Conservation (phyloP, 495 filamentous ascomycete species). For the Aspergillus egyptiacus region DNA sequence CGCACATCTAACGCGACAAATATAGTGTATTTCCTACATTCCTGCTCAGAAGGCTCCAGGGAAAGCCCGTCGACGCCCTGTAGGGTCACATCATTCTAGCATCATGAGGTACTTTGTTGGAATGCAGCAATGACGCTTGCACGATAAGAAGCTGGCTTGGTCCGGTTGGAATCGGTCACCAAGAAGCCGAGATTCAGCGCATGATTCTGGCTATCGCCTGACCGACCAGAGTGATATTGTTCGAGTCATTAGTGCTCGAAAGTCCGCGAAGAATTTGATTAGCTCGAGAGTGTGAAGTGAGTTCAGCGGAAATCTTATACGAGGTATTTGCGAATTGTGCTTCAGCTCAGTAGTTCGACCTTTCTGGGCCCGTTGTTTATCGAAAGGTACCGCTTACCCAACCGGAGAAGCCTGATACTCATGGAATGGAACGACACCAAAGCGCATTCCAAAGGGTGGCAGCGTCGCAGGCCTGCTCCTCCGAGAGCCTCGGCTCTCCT, state of each 20-base stretch:
- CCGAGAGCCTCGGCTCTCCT: background rate
- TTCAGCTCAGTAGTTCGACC: too few species aligned
- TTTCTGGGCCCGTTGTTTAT: background rate
- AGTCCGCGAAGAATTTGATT: too few species aligned
- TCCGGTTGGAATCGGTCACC: background rate
- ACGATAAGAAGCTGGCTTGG: background rate
- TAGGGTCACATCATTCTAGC: background rate
- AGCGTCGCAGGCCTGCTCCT: background rate
- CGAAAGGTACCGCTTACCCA: background rate
- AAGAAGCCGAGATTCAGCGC: too few species aligned
- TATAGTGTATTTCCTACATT: constrained; percentile 11
- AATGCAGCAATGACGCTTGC: constrained; percentile 4
- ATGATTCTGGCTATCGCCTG: background rate
- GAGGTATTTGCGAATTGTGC: too few species aligned
- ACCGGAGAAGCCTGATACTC: background rate
- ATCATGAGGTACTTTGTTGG: constrained; percentile 5
- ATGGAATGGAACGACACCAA: constrained; percentile 8
- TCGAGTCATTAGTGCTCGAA: background rate
- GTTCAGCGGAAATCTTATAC: too few species aligned
- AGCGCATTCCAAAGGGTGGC: constrained; percentile 6
- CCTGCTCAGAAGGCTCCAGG: background rate
- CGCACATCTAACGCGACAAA: background rate
- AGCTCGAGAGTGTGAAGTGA: too few species aligned
- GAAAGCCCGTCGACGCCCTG: background rate
- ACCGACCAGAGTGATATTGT: background rate